Percentiles rank a stretch among this genome's conserved stretches.
These are phyloP conservation scores for Ilyonectria sp. DNA, from an alignment of 2,329 filamentous ascomycete species.

Conservation along the genomic window DNA sequence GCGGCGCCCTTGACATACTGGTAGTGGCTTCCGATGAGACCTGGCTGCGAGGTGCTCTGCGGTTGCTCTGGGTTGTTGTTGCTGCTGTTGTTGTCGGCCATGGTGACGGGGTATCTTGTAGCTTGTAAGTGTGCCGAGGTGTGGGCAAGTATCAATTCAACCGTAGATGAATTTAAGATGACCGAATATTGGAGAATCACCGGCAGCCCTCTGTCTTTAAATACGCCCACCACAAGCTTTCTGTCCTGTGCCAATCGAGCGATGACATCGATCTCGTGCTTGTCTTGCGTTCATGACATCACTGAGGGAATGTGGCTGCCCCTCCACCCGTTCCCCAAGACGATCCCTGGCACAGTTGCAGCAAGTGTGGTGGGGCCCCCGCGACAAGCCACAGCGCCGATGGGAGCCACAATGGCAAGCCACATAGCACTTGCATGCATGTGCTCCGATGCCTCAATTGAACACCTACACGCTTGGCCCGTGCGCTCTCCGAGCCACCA, in stretches of 20 bases:
- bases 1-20: conserved; percentile 79
- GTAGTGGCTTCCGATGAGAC: conserved; percentile 74
- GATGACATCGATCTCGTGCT: conserved; percentile 48
- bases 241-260: conserved; percentile 23
- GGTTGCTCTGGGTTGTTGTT: conserved; percentile 43
- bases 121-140: conserved; percentile 20
- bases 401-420: conserved; percentile 13
- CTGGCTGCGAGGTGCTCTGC: conserved; percentile 60
- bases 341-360: conserved; percentile 20
- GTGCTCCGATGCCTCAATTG: conserved; percentile 21
- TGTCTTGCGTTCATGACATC: conserved; percentile 46
- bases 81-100: conserved; percentile 49
- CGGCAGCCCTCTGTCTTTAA: conserved; percentile 29
- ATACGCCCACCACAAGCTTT: conserved; percentile 9
- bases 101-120: conserved; percentile 37
- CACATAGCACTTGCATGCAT: conserved; percentile 17
- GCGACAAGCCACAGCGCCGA: conserved; percentile 3
- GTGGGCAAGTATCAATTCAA: conserved; percentile 3
- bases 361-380: conserved; percentile 6
- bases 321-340: conserved; percentile 3
- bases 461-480: conserved; percentile 27
- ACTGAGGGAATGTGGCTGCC: conserved; percentile 26
- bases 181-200: background rate
- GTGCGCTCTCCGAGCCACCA: conserved; percentile 45
- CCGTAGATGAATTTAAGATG: conserved; percentile 5